phyloP scores from a whole-genome alignment of 805 yeast species.

The Yamadazyma phyllophila region DNA sequence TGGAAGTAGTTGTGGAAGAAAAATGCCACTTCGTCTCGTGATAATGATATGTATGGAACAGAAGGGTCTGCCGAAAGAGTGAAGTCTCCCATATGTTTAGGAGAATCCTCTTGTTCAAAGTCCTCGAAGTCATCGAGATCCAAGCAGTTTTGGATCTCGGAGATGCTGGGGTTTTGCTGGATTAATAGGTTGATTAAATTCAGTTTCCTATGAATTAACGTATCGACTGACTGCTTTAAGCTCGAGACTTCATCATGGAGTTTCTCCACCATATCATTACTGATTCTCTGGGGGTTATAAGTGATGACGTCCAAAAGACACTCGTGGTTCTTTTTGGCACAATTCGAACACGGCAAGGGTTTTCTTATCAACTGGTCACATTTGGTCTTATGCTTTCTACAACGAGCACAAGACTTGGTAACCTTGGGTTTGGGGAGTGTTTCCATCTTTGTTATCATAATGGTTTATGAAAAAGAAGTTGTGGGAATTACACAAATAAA shows the following conservation, averaged over 20 bases:
- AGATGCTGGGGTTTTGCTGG: conserved; percentile 19
- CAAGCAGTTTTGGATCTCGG: conserved; percentile 23
- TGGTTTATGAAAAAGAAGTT: background rate
- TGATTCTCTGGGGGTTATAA: conserved; percentile 46
- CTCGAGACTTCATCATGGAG: conserved; percentile 25
- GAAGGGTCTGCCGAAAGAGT: background rate
- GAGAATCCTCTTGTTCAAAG: background rate
- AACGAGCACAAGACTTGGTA: conserved; percentile 59
- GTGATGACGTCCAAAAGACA: conserved; percentile 56
- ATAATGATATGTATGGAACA: conserved; percentile 4
- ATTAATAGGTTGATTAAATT: conserved; percentile 8
- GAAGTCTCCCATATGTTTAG: conserved; percentile 6
- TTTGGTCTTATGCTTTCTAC: conserved; percentile 64
- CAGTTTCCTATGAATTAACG: conserved; percentile 21
- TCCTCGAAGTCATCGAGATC: conserved; percentile 9
- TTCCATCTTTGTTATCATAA: conserved; percentile 10
- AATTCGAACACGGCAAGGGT: conserved; percentile 58
- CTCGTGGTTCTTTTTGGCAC: conserved; percentile 47
- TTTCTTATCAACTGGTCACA: conserved; percentile 54
- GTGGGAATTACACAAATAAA: background rate
- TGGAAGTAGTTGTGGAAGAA: conserved; percentile 22
- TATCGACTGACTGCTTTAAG: conserved; percentile 23
- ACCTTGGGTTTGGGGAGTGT: conserved; percentile 15
- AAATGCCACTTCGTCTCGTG: conserved; percentile 5
- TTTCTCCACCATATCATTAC: conserved; percentile 27